These are phyloP conservation scores for Trichoderma citrinoviride DNA, from an alignment of 2,329 filamentous ascomycete species.

Conservation along the genomic window DNA sequence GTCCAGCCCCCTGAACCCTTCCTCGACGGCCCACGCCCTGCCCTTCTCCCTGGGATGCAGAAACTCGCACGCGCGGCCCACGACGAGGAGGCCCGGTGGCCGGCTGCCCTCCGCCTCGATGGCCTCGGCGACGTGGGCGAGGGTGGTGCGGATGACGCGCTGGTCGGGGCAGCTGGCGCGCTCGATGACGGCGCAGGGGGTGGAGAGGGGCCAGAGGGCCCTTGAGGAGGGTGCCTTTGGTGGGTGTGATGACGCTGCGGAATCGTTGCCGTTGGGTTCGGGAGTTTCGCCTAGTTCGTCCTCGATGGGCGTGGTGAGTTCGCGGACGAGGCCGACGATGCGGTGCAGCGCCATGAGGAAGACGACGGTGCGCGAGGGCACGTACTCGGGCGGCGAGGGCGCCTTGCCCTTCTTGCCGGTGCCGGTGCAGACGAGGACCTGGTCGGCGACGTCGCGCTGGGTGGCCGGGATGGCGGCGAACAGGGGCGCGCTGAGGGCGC, in stretches of 20 bases:
- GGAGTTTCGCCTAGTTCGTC: constrained; percentile 17
- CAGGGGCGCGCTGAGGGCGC: constrained; percentile 79
- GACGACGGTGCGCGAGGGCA: constrained; percentile 76
- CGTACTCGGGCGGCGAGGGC: constrained; percentile 77
- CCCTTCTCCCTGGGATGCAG: constrained; percentile 57
- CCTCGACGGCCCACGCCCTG: constrained; percentile 78
- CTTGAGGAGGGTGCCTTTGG: constrained; percentile 25
- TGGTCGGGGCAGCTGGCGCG: constrained; percentile 93
- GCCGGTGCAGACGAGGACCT: constrained; percentile 93
- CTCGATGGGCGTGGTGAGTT: constrained; percentile 53
- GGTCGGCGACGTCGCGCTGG: constrained; percentile 85
- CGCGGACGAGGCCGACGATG: constrained; percentile 68
- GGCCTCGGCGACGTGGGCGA: constrained; percentile 74
- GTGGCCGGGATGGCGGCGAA: constrained; percentile 87
- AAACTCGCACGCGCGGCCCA: constrained; percentile 80
- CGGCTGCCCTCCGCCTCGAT: constrained; percentile 86
- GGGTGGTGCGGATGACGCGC: constrained; percentile 82
- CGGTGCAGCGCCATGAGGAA: constrained; percentile 95
- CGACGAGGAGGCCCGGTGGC: constrained; percentile 83
- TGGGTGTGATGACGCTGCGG: no score
- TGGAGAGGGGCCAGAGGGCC: constrained; percentile 66
- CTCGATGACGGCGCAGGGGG: constrained; percentile 90
- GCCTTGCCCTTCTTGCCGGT: constrained; percentile 87
- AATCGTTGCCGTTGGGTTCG: constrained; percentile 15
- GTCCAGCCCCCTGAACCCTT: constrained; percentile 77